These are phyloP conservation scores for Tritrichomonas musculus DNA, from an alignment of 208 protist species.

Conservation along the genomic window DNA sequence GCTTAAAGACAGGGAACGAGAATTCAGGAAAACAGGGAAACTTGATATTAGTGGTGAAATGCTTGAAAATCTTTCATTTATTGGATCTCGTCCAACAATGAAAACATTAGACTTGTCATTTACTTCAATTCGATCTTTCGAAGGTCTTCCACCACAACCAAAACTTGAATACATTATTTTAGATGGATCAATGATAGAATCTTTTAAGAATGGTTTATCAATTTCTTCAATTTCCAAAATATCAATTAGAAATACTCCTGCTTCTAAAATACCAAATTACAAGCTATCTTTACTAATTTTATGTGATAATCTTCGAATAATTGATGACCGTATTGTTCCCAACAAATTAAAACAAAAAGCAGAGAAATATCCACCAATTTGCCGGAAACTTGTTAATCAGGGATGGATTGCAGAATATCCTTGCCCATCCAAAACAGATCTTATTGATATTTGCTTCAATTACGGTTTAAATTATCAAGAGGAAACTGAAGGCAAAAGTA, in stretches of 20 bases:
- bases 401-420: constrained; percentile 21
- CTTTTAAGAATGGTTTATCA: background rate
- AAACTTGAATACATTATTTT: background rate
- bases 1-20: no score
- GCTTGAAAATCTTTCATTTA: no score
- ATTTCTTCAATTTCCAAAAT: background rate
- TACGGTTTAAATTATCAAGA: background rate
- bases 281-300: background rate
- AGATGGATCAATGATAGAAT: background rate
- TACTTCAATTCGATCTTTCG: background rate
- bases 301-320: background rate
- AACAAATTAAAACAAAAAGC: background rate
- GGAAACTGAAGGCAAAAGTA: background rate
- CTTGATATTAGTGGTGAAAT: no score
- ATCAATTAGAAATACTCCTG: background rate
- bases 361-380: background rate
- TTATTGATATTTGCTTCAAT: background rate
- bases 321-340: background rate
- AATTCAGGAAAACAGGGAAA: no score
- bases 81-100: background rate
- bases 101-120: background rate
- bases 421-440: background rate
- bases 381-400: background rate
- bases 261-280: background rate
- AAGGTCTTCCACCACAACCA: background rate